A percentile compares a stretch with the other conserved stretches of the same genome.
Conservation (phyloP, 345 rosid genomes). For the Lepidium africanum region DNA sequence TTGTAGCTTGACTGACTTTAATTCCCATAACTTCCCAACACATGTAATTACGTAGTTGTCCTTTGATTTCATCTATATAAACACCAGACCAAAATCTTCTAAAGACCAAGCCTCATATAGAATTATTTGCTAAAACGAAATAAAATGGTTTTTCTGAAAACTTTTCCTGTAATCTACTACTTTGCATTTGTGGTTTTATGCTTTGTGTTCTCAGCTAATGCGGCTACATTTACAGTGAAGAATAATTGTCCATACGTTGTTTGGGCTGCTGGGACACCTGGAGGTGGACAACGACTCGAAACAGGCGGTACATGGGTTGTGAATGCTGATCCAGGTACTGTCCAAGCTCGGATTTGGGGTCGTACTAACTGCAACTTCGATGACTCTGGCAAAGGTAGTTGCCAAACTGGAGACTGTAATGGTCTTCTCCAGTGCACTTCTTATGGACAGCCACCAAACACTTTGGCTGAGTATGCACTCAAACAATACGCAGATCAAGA, state of each 20-base stretch:
- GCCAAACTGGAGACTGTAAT: constrained; percentile 21
- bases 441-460: constrained; percentile 27
- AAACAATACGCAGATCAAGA: constrained; percentile 7
- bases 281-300: constrained; percentile 26
- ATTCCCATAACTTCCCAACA: not conserved
- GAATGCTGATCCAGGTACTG: constrained; percentile 16
- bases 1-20: not conserved
- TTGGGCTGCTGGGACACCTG: constrained; percentile 35
- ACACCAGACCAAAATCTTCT: not conserved
- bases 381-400: constrained; percentile 8
- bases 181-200: not conserved
- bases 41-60: not conserved
- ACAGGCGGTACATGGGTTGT: constrained; percentile 25
- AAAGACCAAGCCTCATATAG: not conserved
- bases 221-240: constrained; percentile 11
- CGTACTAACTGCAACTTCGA: constrained; percentile 15
- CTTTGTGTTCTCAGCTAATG: not conserved
- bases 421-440: constrained; percentile 16
- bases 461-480: constrained; percentile 22
- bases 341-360: constrained; percentile 26
- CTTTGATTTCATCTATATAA: not conserved
- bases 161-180: not conserved
- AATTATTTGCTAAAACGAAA: not conserved
- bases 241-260: constrained; percentile 30
- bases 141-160: not conserved